Conservation (phyloP, 2,329 filamentous ascomycete species). For the Pochonia chlamydosporia region DNA sequence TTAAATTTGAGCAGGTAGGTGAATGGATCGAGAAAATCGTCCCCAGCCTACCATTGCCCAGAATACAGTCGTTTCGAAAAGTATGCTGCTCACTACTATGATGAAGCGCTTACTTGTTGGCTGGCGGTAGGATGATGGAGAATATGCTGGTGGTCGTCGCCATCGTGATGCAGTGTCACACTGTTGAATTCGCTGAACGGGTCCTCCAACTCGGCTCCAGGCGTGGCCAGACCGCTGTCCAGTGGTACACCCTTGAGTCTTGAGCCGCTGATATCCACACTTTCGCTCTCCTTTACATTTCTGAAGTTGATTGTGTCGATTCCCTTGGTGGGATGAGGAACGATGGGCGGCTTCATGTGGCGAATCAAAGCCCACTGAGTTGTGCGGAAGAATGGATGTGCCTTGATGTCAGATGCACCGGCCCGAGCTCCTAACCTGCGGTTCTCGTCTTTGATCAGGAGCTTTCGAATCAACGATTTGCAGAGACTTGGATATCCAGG, state of each 20-base stretch:
- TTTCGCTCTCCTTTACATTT: conserved; percentile 95
- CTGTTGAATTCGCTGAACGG: conserved; percentile 99
- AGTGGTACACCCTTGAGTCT: conserved; percentile 73
- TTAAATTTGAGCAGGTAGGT: not conserved
- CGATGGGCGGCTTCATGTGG: conserved; percentile 96
- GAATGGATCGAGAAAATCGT: not conserved
- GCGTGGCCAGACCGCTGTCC: conserved; percentile 79
- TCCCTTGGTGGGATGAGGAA: conserved; percentile 83
- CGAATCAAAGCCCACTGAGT: conserved; percentile 96
- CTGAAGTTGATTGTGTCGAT: conserved; percentile 96
- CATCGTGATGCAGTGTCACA: conserved; percentile 94
- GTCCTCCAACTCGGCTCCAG: conserved; percentile 74
- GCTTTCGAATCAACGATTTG: conserved; percentile 92
- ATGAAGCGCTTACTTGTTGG: conserved; percentile 6
- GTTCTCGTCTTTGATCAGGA: conserved; percentile 96
- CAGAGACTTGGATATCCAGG: conserved; percentile 59
- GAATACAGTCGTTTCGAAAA: not conserved
- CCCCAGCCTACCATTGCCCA: not conserved
- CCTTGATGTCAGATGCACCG: conserved; percentile 94
- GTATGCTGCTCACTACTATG: conserved; percentile 4
- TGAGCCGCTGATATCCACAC: conserved; percentile 73
- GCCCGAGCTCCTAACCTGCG: conserved; percentile 88
- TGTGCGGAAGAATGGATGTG: conserved; percentile 89
- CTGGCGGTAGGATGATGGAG: conserved; percentile 11
- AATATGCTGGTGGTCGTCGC: conserved; percentile 58